Evolutionary conservation across 1,284 basidiomycete genomes (phyloP).

Genomic region (Pisolithus thermaeus): DNA sequence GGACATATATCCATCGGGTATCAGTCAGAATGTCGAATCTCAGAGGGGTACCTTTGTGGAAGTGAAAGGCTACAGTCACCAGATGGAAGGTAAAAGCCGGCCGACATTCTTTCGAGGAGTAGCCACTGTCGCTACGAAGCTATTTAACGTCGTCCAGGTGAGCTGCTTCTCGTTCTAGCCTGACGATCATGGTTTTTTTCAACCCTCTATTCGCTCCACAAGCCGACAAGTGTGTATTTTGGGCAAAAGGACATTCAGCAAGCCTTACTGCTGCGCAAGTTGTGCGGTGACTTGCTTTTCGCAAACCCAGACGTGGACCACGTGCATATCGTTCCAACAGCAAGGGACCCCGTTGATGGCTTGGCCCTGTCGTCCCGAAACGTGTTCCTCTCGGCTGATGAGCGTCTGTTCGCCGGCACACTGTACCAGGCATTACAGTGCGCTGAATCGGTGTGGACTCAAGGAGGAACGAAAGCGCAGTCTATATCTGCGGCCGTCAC

Average conservation of each 20-base stretch:
- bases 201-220: background rate
- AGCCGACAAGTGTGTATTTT: conserved; percentile 93
- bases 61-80: conserved; percentile 79
- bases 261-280: conserved; percentile 79
- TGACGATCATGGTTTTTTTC: background rate
- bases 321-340: conserved; percentile 81
- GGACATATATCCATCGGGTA: conserved; percentile 89
- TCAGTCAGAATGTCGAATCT: conserved; percentile 67
- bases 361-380: conserved; percentile 93
- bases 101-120: conserved; percentile 96
- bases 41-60: conserved; percentile 91
- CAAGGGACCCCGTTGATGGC: conserved; percentile 54
- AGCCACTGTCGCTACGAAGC: conserved; percentile 90
- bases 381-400: conserved; percentile 67
- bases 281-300: conserved; percentile 79
- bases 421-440: conserved; percentile 66
- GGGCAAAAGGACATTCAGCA: conserved; percentile 99
- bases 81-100: conserved; percentile 81
- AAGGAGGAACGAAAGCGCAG: conserved; percentile 46
- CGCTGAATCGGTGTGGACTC: conserved; percentile 51
- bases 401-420: conserved; percentile 64
- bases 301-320: conserved; percentile 66
- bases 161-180: conserved; percentile 10
- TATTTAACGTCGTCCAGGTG: conserved; percentile 90
- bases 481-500: conserved; percentile 44